Evolutionary conservation across 495 filamentous ascomycete species (phyloP).

Genomic region (Trichoderma orchidacearum): DNA sequence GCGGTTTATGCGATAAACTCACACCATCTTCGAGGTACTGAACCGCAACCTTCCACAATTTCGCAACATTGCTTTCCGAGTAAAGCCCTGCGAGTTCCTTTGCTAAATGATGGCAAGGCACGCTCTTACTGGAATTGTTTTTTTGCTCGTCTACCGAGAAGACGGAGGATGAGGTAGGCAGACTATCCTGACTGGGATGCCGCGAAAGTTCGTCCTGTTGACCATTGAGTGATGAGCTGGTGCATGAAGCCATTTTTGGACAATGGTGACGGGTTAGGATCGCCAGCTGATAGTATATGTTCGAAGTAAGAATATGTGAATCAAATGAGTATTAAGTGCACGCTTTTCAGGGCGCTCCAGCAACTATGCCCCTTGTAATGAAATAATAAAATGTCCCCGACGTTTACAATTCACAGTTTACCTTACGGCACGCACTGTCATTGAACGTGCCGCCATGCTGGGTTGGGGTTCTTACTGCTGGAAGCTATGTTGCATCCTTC

Average conservation of each 20-base stretch:
- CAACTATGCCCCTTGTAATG: too few relatives aligned
- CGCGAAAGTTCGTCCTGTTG: not conserved
- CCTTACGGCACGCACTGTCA: too few relatives aligned
- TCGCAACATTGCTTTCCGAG: not conserved
- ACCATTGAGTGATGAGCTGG: not conserved
- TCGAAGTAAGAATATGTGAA: too few relatives aligned
- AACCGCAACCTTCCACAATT: not conserved
- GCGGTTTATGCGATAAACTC: not conserved
- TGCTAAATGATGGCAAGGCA: not conserved
- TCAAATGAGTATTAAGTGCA: too few relatives aligned
- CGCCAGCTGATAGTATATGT: not conserved
- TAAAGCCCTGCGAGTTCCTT: not conserved
- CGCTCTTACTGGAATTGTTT: not conserved
- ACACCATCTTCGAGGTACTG: not conserved
- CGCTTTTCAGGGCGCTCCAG: too few relatives aligned
- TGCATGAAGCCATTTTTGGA: not conserved
- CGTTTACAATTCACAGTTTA: too few relatives aligned
- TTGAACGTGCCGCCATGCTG: too few relatives aligned
- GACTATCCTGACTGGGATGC: not conserved
- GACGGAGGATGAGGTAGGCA: not conserved
- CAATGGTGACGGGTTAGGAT: too few relatives aligned
- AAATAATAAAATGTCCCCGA: too few relatives aligned
- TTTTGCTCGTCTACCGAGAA: not conserved
- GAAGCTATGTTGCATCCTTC: too few relatives aligned
- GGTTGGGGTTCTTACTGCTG: too few relatives aligned